A percentile compares a stretch with the other conserved stretches of the same genome.
Evolutionary conservation across 108 stramenopile species (phyloP).

Genomic region (Nannochloropsis salina): DNA sequence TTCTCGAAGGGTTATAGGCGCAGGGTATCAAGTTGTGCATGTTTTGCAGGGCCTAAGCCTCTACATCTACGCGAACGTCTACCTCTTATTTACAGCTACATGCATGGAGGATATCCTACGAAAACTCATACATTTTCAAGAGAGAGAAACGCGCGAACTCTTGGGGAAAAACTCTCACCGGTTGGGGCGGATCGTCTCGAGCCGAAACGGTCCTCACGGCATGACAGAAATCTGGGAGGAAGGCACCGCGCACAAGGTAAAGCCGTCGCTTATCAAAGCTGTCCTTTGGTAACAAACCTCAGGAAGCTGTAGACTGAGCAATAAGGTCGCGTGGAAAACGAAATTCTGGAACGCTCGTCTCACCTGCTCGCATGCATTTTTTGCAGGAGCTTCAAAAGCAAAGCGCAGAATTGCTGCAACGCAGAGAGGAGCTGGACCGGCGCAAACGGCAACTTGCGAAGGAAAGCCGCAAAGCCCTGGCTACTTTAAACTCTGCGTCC

Average conservation of each 20-base stretch:
- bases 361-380: too few relatives aligned
- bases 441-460: background rate
- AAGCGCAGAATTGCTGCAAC: slow-evolving; percentile 12
- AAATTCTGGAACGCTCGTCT: too few relatives aligned
- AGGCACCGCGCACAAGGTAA: slow-evolving; percentile 25
- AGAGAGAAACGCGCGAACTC: background rate
- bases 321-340: too few relatives aligned
- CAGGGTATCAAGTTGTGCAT: too few relatives aligned
- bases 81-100: background rate
- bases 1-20: too few relatives aligned
- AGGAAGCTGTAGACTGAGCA: too few relatives aligned
- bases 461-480: background rate
- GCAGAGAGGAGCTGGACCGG: slow-evolving; percentile 2
- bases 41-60: too few relatives aligned
- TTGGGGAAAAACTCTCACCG: slow-evolving; percentile 18
- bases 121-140: slow-evolving; percentile 5
- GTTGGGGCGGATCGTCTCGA: slow-evolving; percentile 23
- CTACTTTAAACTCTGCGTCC: background rate
- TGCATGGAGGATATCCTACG: background rate
- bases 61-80: background rate
- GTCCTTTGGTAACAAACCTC: background rate
- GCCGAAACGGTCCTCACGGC: background rate
- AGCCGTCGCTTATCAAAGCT: background rate
- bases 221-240: slow-evolving; percentile 41
- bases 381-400: slow-evolving; percentile 21